phyloP scores from a whole-genome alignment of 169 alveolate genomes.

The Eimeria sp. region DNA sequence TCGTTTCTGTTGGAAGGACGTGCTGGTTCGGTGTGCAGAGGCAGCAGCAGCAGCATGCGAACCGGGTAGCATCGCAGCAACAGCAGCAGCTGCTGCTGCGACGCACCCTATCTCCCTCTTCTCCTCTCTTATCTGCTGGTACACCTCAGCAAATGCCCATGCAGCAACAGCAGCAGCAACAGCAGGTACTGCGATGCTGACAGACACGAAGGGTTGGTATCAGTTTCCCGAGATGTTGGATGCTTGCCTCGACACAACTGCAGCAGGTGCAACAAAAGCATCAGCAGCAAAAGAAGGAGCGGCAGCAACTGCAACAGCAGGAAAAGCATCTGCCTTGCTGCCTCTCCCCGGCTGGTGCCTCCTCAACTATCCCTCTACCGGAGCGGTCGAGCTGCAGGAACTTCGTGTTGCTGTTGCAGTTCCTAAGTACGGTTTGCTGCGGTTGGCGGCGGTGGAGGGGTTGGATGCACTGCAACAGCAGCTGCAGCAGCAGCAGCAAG shows the following conservation, averaged over 20 bases:
- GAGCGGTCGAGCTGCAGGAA: neutral
- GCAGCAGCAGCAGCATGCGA: slow-evolving; percentile 41
- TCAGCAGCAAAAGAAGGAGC: slow-evolving; percentile 1
- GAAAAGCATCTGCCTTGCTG: slow-evolving; percentile 50
- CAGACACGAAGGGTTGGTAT: slow-evolving; percentile 33
- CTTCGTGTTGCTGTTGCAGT: slow-evolving; percentile 63
- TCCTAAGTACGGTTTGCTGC: slow-evolving; percentile 42
- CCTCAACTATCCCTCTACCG: slow-evolving; percentile 38
- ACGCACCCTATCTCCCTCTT: slow-evolving; percentile 71
- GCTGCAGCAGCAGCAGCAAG: too few relatives aligned
- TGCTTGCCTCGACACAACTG: neutral
- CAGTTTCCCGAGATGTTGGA: slow-evolving; percentile 32
- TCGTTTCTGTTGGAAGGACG: neutral
- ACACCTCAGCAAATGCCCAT: slow-evolving; percentile 4
- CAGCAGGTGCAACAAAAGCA: slow-evolving; percentile 2
- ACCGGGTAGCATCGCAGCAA: neutral
- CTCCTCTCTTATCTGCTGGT: slow-evolving; percentile 46
- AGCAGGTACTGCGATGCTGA: neutral
- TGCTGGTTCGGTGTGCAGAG: slow-evolving; percentile 46
- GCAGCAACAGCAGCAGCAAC: slow-evolving; percentile 54
- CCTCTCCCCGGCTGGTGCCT: slow-evolving; percentile 75
- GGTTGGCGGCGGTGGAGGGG: neutral
- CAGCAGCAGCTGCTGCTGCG: slow-evolving; percentile 17
- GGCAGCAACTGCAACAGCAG: neutral
- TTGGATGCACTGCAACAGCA: too few relatives aligned